phyloP scores from a whole-genome alignment of 345 rosid species.

The Cardamine chenopodiifolia region DNA sequence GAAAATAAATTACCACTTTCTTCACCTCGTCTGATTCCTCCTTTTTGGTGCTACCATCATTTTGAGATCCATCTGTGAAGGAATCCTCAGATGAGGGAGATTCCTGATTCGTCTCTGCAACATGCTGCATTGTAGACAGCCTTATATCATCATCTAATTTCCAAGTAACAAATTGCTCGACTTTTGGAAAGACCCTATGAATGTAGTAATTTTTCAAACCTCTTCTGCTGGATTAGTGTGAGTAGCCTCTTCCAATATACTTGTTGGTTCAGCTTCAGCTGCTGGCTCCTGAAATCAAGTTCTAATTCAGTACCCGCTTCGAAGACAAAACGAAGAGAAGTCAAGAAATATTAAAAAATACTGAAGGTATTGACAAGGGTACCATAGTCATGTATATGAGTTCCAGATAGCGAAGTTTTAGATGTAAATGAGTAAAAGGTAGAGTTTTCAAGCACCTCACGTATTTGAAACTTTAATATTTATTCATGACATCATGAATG shows the following conservation, averaged over 20 bases:
- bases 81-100: slow-evolving; percentile 50
- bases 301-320: slow-evolving; percentile 37
- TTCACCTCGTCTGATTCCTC: slow-evolving; percentile 48
- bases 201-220: slow-evolving; percentile 40
- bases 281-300: slow-evolving; percentile 36
- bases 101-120: slow-evolving; percentile 41
- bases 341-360: neutral
- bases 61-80: slow-evolving; percentile 45
- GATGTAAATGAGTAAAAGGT: neutral
- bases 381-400: slow-evolving; percentile 4
- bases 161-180: neutral
- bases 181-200: slow-evolving; percentile 19
- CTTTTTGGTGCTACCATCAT: slow-evolving; percentile 42
- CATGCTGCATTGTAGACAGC: slow-evolving; percentile 47
- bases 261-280: slow-evolving; percentile 45
- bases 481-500: slow-evolving; percentile 11
- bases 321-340: slow-evolving; percentile 10
- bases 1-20: slow-evolving; percentile 43
- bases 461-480: slow-evolving; percentile 1
- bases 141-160: slow-evolving; percentile 22
- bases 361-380: neutral
- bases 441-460: neutral
- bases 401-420: neutral
- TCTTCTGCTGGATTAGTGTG: slow-evolving; percentile 40
- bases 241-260: slow-evolving; percentile 42